Base-by-base conservation (phyloP, 164 flowering plant genomes). In the Stephania yunnanensis region DNA sequence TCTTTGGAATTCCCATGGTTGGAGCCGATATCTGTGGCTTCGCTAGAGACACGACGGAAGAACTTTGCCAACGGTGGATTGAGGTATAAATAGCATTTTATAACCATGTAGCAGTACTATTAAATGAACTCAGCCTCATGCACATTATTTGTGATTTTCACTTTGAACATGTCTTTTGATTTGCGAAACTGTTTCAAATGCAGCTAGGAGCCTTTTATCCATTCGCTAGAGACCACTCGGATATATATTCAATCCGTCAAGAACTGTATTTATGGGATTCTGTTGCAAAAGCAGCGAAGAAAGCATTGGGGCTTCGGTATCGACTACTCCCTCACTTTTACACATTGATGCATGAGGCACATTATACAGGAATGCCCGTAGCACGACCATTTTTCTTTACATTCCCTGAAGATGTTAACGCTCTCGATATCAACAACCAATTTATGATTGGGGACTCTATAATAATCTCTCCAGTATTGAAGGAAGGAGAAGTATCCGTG, bases 11-110 rank as follows among this genome's bases (percentile, higher is more conserved):
- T 65, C 96, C 96, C 20, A 90, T 93, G 95, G 93, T 93, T 75
- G 97, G 97, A 70, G 91, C 97, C 20, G 98, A 93, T 83, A 91
- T 93, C 25, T 93, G 96, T 82, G 98, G 98, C 0, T 93, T 90
- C 67, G 6, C 63, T 1, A 66, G 83, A 22, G 31, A 85, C 76
- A 89, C 94, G 1, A 91, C 73, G 63, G 98, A 93, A 79, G 97
- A 91, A 77, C 88, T 93, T 11, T 93, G 97, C 61, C 61, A 86
- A 10, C 88, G 96, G 6, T 93, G 98, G 98, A 93, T 91, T 80
- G 92, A 93, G 88, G 94, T 90, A 55, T 55, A 55, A 5, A 48
- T 48, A 48, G 53, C 53, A 61, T 7, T 31, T 31, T 31, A 3
- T 31, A 31, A 31, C 36, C 36, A 31, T 1, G 36, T 3, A 31